Evolutionary conservation across 2,329 filamentous ascomycete genomes (phyloP), one percentile per base, ranked within the genome.

Genomic region (Calonectria montana): DNA sequence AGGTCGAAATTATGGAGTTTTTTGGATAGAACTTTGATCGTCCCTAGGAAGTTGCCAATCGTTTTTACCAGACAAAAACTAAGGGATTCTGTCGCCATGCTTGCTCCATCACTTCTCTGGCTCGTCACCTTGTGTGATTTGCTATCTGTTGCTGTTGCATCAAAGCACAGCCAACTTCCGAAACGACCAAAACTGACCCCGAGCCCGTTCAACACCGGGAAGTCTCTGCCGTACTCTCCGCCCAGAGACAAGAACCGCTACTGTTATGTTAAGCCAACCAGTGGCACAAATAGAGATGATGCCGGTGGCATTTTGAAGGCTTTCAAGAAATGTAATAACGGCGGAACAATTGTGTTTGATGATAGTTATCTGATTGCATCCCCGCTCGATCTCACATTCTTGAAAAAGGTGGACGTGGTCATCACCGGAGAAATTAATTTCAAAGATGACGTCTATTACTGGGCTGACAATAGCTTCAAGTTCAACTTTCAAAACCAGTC

Each of bases 391-490:
- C 81, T 94, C 75, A 92, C 90, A 0, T 93, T 92, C 79, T 83
- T 94, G 21, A 85, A 90, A 50, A 84, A 89, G 74, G 86, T 94
- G 35, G 92, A 94, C 79, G 82, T 93, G 5, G 88, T 89, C 84
- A 84, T 84, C 69, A 81, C 80, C 0, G 91, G 90, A 25, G 87
- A 87, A 25, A 86, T 93, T 23, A 84, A 88, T 68, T 94, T 94
- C 82, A 89, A 88, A 67, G 88, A 91, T 63, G 90, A 94, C 78
- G 91, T 91, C 2, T 87, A 90, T 74, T 94, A 94, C 82, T 94
- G 92, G 92, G 87, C 91, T 73, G 86, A 86, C 10, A 87, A 93
- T 77, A 86, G 87, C 48, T 94, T 93, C 85, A 87, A 88, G 67
- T 91, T 91, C 29, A 84, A 83, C 7, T 94, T 90, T 82, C 92